Evolutionary conservation across 2,329 filamentous ascomycete species (phyloP).

Genomic region (Epichloe uncinata): DNA sequence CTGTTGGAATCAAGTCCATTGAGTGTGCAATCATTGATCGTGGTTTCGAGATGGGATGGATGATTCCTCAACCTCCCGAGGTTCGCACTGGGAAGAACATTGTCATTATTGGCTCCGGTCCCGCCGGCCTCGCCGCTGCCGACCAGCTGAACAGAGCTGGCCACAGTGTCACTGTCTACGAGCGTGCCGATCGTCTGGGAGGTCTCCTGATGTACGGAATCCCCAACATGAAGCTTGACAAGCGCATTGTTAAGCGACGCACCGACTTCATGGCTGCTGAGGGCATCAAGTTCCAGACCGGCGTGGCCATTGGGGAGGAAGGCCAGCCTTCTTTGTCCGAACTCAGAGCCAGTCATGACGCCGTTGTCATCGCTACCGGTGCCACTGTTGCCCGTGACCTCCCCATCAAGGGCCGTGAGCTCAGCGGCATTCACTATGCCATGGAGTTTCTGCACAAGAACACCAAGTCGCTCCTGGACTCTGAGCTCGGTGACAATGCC

Average conservation of each 20-base stretch:
- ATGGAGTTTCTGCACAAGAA: slow-evolving; percentile 98
- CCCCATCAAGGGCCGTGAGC: slow-evolving; percentile 75
- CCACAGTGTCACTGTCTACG: slow-evolving; percentile 79
- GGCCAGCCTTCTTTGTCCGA: slow-evolving; percentile 49
- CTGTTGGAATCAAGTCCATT: slow-evolving; percentile 95
- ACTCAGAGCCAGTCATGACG: slow-evolving; percentile 62
- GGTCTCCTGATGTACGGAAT: slow-evolving; percentile 97
- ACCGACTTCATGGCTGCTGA: slow-evolving; percentile 91
- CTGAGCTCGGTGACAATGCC: slow-evolving; percentile 64
- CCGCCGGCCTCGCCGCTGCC: slow-evolving; percentile 76
- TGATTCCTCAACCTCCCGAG: slow-evolving; percentile 69
- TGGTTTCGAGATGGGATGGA: slow-evolving; percentile 97
- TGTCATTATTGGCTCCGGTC: slow-evolving; percentile 83
- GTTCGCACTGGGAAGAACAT: slow-evolving; percentile 78
- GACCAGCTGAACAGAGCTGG: slow-evolving; percentile 92
- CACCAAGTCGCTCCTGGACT: slow-evolving; percentile 94
- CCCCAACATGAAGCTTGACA: slow-evolving; percentile 99
- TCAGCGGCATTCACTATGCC: slow-evolving; percentile 85
- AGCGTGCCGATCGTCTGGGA: slow-evolving; percentile 80
- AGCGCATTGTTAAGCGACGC: slow-evolving; percentile 89
- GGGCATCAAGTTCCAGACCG: slow-evolving; percentile 70
- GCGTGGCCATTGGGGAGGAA: slow-evolving; percentile 64
- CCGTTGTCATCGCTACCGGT: slow-evolving; percentile 83
- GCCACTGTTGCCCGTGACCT: slow-evolving; percentile 88
- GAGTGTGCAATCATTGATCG: slow-evolving; percentile 97